Percentiles rank a stretch among this genome's conserved stretches.
phyloP scores from a whole-genome alignment of 306 rosid species.

The Mimosa bimucronata region DNA sequence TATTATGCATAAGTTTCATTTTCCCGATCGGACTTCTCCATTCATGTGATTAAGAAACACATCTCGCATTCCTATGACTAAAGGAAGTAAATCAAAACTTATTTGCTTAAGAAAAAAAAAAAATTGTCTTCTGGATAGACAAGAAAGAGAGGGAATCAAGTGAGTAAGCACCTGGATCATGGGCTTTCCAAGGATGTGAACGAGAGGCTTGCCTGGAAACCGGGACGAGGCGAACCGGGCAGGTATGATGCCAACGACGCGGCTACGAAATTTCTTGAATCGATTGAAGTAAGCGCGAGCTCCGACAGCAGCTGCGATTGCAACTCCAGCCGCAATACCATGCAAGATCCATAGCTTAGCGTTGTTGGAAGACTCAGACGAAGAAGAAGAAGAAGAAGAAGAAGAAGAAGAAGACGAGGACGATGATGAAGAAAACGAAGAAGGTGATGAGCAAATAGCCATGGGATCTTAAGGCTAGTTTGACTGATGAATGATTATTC shows the following conservation, averaged over 20 bases:
- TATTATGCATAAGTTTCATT: too few relatives aligned
- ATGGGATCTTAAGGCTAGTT: constrained; percentile 13
- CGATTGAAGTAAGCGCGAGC: constrained; percentile 66
- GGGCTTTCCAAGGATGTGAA: constrained; percentile 90
- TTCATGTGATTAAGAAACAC: too few relatives aligned
- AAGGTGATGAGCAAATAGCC: constrained; percentile 44
- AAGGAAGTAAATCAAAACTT: not conserved
- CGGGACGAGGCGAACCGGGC: constrained; percentile 92
- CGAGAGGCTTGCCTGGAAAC: constrained; percentile 86
- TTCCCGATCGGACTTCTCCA: too few relatives aligned
- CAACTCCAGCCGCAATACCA: constrained; percentile 72
- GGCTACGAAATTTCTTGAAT: constrained; percentile 68
- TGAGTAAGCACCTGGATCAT: constrained; percentile 81
- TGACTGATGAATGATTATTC: not conserved
- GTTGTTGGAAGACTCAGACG: constrained; percentile 54
- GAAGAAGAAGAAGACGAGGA: constrained; percentile 33
- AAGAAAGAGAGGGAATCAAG: not conserved
- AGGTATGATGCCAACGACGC: constrained; percentile 91
- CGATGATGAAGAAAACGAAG: constrained; percentile 23
- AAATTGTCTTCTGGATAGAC: not conserved
- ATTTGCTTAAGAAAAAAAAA: not conserved
- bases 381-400: constrained; percentile 33
- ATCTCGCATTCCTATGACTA: not conserved
- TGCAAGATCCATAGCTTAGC: constrained; percentile 74
- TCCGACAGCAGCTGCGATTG: constrained; percentile 74